These are phyloP conservation scores for Metschnikowia amazonensis DNA, from an alignment of 805 yeast species.

Conservation along the genomic window DNA sequence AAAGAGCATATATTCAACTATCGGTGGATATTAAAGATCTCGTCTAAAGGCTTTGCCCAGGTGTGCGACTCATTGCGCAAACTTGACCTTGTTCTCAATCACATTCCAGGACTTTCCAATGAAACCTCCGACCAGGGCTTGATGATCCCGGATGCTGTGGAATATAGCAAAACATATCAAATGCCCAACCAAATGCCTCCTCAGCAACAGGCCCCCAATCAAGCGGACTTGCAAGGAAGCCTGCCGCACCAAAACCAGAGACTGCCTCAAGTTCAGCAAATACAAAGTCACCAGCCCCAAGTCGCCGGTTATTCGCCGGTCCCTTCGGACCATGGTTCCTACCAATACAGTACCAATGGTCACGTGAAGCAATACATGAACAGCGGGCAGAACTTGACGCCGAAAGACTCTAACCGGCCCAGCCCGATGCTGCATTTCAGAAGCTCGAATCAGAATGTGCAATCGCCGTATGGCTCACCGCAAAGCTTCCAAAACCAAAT, in stretches of 20 bases:
- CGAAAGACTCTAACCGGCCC: conserved; percentile 7
- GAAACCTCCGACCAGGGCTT: conserved; percentile 37
- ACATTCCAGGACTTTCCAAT: conserved; percentile 65
- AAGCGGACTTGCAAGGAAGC: background rate
- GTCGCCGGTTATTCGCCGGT: conserved; percentile 1
- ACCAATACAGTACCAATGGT: conserved; percentile 3
- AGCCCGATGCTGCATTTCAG: conserved; percentile 10
- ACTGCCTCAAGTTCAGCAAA: conserved; percentile 2
- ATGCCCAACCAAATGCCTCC: conserved; percentile 13
- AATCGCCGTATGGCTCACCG: conserved; percentile 20
- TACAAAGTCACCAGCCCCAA: background rate
- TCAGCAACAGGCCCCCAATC: conserved; percentile 8
- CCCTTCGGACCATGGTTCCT: conserved; percentile 1
- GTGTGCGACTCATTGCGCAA: conserved; percentile 69
- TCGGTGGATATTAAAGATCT: conserved; percentile 69
- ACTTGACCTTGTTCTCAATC: conserved; percentile 66
- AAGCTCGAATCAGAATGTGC: background rate
- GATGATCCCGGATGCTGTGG: conserved; percentile 32
- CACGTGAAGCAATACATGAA: conserved; percentile 3
- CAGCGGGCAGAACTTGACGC: conserved; percentile 1
- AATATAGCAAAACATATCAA: conserved; percentile 15
- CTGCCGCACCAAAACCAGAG: conserved; percentile 1
- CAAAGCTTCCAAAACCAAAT: conserved; percentile 2
- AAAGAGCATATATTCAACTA: conserved; percentile 70
- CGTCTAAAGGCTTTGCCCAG: conserved; percentile 73